Conservation (phyloP, 306 rosid species). For the Alnus glutinosa region DNA sequence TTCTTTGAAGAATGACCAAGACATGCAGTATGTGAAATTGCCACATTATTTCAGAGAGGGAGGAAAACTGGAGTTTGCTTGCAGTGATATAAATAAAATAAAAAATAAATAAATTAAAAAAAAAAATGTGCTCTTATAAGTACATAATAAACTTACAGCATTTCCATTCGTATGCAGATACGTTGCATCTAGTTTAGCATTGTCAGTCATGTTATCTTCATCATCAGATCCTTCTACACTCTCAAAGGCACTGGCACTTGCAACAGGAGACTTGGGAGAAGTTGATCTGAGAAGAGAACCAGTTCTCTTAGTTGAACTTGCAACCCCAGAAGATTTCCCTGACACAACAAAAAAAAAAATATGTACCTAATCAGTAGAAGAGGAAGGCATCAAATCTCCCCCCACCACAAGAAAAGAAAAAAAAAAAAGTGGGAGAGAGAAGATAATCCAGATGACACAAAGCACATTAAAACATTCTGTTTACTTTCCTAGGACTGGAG, state of each 20-base stretch:
- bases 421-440: neutral
- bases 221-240: slow-evolving; percentile 93
- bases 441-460: slow-evolving; percentile 8
- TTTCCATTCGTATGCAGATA: slow-evolving; percentile 72
- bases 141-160: slow-evolving; percentile 55
- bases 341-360: slow-evolving; percentile 35
- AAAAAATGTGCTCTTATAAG: neutral
- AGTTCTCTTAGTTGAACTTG: slow-evolving; percentile 53
- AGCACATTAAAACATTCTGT: neutral
- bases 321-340: slow-evolving; percentile 58
- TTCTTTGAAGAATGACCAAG: slow-evolving; percentile 1
- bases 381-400: slow-evolving; percentile 18
- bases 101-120: too few species aligned
- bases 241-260: slow-evolving; percentile 90
- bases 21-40: neutral
- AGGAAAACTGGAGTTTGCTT: neutral
- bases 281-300: slow-evolving; percentile 49
- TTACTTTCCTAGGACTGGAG: neutral
- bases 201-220: slow-evolving; percentile 59
- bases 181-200: slow-evolving; percentile 43
- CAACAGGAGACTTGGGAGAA: slow-evolving; percentile 94
- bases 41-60: neutral
- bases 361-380: slow-evolving; percentile 11
- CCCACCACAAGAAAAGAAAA: neutral
- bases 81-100: neutral